These are phyloP conservation scores for Saksenaea oblongispora DNA, from an alignment of 371 early-diverging fungal species.

Conservation along the genomic window DNA sequence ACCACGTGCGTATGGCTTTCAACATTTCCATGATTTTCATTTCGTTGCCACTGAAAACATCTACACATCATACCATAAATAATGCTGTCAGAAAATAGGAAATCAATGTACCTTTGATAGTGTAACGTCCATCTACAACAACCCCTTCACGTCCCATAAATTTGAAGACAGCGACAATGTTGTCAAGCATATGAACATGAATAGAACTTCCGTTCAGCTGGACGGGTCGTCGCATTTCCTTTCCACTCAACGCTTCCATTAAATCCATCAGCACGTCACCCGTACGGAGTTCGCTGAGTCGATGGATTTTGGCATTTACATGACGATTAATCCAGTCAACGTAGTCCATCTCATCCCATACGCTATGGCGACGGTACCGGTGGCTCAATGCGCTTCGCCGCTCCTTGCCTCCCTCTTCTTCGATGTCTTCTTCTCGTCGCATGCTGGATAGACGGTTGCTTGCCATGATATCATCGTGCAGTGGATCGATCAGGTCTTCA, in stretches of 20 bases:
- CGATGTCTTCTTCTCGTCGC: not conserved
- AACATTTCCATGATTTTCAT: conserved; percentile 51
- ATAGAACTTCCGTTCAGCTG: conserved; percentile 6
- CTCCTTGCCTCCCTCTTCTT: conserved; percentile 2
- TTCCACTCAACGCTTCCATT: conserved; percentile 51
- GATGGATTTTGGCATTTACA: conserved; percentile 27
- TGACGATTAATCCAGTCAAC: conserved; percentile 58
- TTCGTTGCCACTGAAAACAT: conserved; percentile 53
- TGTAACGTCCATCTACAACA: conserved; percentile 52
- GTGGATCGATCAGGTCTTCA: conserved; percentile 50
- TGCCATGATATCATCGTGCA: conserved; percentile 23
- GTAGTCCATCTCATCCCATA: conserved; percentile 37
- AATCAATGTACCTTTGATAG: conserved; percentile 47
- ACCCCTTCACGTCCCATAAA: conserved; percentile 64
- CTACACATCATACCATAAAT: conserved; percentile 10
- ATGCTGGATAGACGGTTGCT: not conserved
- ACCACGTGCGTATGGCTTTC: conserved; percentile 41
- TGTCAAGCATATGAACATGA: conserved; percentile 49
- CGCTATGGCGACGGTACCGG: not conserved
- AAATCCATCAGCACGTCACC: conserved; percentile 54
- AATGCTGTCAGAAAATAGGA: not conserved
- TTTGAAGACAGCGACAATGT: conserved; percentile 60
- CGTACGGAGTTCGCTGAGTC: conserved; percentile 41
- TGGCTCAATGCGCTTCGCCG: not conserved
- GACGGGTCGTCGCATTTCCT: conserved; percentile 41